Base-by-base conservation (phyloP, 2,329 filamentous ascomycete genomes). In the Cytospora mali region DNA sequence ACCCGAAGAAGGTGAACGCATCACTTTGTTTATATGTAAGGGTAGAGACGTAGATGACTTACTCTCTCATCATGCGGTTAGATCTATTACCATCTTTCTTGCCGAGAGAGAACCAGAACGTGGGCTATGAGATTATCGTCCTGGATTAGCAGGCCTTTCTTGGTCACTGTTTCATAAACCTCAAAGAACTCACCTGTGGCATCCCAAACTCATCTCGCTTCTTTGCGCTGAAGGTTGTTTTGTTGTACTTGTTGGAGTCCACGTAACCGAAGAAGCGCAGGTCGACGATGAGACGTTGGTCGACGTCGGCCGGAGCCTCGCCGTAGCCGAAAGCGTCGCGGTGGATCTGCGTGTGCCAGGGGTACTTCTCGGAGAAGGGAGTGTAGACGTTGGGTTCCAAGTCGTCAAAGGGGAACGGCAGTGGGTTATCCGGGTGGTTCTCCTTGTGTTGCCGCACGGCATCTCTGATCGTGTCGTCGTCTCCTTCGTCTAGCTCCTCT, bases 271-370 rank as follows among this genome's bases (percentile, higher is more conserved):
- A 70, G 35, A 60, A 69, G 27, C 69, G 65, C 42, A 69, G 39
- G 51, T 70, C 69, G 2, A 70, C 62, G 13, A 70, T 62, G 25
- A 69, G 52, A 11, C 69, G 64, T 9, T 64, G 65, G 48, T 73
- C 68, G 4, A 69, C 31, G 28, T n/a, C 28, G 4, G 65, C 39
- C 3, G 67, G 64, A 3, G 69, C 61, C 31, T 68, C 62, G 25
- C 66, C 66, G 52, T 71, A 71, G n/a, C 66, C 64, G 42, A 70
- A 71, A 4, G 68, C 68, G 27, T 72, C 69, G 4, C 70, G 69
- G 21, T 71, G 66, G 42, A 72, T 71, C 64, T 71, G 67, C 1
- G 67, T 70, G 55, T 70, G 68, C 69, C 69, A 71, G 18, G 68
- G 67, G 28, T 55, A 60, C 16, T 64, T 56, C 3, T 68, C 53